A percentile compares a stretch with the other conserved stretches of the same genome.
Conservation (phyloP, 140 eudicot species). For the Ambrosia hybrid region DNA sequence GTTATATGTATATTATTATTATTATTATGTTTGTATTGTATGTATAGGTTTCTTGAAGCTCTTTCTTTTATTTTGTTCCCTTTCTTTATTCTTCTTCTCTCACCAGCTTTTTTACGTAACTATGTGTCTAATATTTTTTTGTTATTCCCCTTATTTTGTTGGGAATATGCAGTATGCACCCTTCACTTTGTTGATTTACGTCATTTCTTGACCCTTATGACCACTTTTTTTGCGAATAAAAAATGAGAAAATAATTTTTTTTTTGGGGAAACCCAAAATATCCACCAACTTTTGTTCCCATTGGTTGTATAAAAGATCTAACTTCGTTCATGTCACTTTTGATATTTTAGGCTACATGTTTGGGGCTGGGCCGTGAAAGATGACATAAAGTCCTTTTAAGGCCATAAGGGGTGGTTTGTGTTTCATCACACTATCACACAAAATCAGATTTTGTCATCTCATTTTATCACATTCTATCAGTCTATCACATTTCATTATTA, state of each 20-base stretch:
- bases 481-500: too few species aligned
- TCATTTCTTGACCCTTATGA: neutral
- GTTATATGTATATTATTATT: constrained; percentile 4
- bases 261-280: too few species aligned
- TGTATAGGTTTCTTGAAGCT: constrained; percentile 37
- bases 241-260: neutral
- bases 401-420: too few species aligned
- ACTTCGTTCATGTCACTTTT: too few species aligned
- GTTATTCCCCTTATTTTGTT: neutral
- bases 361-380: too few species aligned
- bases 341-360: too few species aligned
- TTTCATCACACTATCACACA: too few species aligned
- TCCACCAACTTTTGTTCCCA: too few species aligned
- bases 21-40: neutral
- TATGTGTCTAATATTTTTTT: constrained; percentile 10
- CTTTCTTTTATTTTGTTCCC: constrained; percentile 24
- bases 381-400: too few species aligned
- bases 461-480: too few species aligned
- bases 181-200: neutral
- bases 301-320: too few species aligned
- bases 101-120: constrained; percentile 24
- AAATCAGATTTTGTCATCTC: too few species aligned
- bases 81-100: constrained; percentile 11
- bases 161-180: neutral
- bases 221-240: neutral